phyloP scores from a whole-genome alignment of 192 early-diverging fungal genomes.

The Phlyctochytrium planicorne region DNA sequence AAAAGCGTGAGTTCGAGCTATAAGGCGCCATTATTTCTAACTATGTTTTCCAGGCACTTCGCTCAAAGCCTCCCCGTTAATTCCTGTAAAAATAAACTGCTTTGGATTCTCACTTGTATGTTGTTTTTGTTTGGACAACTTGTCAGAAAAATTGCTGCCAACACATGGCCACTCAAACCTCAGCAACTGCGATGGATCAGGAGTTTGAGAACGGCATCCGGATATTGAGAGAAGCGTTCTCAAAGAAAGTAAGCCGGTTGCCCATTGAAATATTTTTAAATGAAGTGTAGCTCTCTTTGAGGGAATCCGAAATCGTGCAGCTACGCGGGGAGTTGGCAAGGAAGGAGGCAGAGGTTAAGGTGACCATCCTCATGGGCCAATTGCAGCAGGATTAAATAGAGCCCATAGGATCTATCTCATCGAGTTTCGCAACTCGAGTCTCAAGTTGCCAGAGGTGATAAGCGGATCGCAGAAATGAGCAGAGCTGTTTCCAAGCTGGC shows the following conservation, averaged over 20 bases:
- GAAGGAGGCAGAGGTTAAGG: slow-evolving; percentile 32
- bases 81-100: no score
- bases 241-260: slow-evolving; percentile 11
- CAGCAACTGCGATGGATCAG: slow-evolving; percentile 9
- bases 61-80: no score
- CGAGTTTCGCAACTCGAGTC: slow-evolving; percentile 2
- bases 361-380: background rate
- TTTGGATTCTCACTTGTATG: no score
- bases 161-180: background rate
- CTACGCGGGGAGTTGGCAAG: slow-evolving; percentile 4
- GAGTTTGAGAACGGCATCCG: slow-evolving; percentile 32
- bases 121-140: background rate
- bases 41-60: no score
- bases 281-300: slow-evolving; percentile 16
- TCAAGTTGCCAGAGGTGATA: slow-evolving; percentile 7
- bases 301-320: slow-evolving; percentile 22
- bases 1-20: no score
- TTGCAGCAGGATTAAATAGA: background rate
- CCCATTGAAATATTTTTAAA: background rate
- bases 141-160: background rate
- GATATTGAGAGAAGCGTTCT: slow-evolving; percentile 17
- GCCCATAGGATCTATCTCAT: slow-evolving; percentile 1
- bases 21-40: no score
- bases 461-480: slow-evolving; percentile 33
- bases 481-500: slow-evolving; percentile 29